Evolutionary conservation across 176 grass and related monocot genomes (phyloP).

Genomic region (Thinopyrum elongatum): DNA sequence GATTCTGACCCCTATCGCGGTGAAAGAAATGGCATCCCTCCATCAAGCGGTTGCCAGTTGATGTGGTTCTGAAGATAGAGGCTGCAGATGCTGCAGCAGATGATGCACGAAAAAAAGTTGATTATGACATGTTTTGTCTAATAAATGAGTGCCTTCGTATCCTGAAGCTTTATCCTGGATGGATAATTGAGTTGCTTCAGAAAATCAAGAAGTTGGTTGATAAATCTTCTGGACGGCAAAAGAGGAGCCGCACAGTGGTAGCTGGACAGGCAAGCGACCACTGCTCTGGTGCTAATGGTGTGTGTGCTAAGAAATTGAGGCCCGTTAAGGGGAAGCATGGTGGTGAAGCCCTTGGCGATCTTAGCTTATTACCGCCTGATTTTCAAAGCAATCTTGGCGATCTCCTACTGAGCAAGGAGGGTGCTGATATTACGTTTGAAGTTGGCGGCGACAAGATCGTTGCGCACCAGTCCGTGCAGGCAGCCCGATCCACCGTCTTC

Average conservation of each 20-base stretch:
- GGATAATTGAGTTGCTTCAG: no score
- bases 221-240: no score
- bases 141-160: not conserved
- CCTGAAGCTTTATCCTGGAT: no score
- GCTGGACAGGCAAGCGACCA: no score
- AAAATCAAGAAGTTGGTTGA: no score
- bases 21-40: not conserved
- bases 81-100: not conserved
- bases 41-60: not conserved
- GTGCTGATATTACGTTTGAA: not conserved
- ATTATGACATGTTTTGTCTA: not conserved
- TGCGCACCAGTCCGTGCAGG: not conserved
- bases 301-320: no score
- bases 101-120: not conserved
- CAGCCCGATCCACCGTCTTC: not conserved
- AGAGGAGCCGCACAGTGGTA: no score
- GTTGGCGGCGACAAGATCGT: not conserved
- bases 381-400: no score
- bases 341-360: not conserved
- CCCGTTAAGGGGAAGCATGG: no score
- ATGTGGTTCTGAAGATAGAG: not conserved
- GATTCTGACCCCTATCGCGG: not conserved
- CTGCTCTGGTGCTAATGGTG: no score
- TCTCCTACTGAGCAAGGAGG: not conserved
- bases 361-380: no score